Conservation (phyloP, 2,329 filamentous ascomycete species). For the Penicillium verrucosum region DNA sequence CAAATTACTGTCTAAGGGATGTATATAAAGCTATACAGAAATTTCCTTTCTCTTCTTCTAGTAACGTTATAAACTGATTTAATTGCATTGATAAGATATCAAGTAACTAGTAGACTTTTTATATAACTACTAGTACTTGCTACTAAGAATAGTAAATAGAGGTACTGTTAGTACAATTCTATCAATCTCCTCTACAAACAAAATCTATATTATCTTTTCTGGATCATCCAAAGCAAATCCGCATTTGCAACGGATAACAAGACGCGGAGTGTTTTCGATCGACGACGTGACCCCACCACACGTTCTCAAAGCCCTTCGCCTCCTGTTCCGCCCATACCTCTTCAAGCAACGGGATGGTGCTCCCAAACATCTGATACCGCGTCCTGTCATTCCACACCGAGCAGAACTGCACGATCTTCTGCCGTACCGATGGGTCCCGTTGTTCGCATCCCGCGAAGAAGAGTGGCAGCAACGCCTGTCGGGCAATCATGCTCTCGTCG, state of each 20-base stretch:
- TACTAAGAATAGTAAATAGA: too few relatives aligned
- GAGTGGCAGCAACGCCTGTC: neutral
- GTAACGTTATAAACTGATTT: too few relatives aligned
- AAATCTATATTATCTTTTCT: neutral
- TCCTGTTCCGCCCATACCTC: neutral
- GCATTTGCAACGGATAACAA: neutral
- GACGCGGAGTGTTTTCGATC: neutral
- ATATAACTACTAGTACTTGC: too few relatives aligned
- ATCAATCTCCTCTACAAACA: too few relatives aligned
- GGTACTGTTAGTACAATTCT: too few relatives aligned
- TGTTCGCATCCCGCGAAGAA: neutral
- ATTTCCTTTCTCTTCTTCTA: too few relatives aligned
- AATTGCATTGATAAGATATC: too few relatives aligned
- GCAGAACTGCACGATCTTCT: neutral
- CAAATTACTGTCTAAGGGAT: too few relatives aligned
- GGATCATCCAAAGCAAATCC: neutral
- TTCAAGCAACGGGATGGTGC: neutral
- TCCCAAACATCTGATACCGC: neutral
- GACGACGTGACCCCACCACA: neutral
- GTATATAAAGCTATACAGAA: too few relatives aligned
- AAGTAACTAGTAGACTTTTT: too few relatives aligned
- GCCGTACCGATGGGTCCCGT: neutral
- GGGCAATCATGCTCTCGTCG: neutral
- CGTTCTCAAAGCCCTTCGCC: neutral
- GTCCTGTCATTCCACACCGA: neutral